phyloP scores from a whole-genome alignment of 208 protist genomes.

The Trypanosoma mega region DNA sequence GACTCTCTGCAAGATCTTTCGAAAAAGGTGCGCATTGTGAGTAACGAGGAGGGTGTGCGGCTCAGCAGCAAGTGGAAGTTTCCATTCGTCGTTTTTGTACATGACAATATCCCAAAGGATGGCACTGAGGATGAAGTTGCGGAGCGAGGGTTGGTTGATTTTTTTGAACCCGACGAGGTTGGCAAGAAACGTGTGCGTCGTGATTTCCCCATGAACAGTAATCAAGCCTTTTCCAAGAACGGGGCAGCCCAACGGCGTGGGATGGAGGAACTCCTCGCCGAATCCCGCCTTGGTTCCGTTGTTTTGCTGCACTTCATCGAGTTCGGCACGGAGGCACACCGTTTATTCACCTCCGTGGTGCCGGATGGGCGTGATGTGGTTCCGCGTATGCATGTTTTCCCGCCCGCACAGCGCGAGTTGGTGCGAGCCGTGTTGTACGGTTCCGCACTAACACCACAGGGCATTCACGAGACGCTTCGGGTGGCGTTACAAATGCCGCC shows the following conservation, averaged over 20 bases:
- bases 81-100: constrained; percentile 36
- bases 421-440: constrained; percentile 36
- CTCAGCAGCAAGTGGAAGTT: constrained; percentile 28
- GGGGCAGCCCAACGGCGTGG: constrained; percentile 46
- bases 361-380: constrained; percentile 21
- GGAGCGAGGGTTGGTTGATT: not conserved
- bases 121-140: constrained; percentile 27
- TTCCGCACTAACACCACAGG: constrained; percentile 33
- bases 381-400: constrained; percentile 59
- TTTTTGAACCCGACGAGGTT: not conserved
- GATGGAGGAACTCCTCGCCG: constrained; percentile 35
- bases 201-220: not conserved
- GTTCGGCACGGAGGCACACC: constrained; percentile 38
- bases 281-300: constrained; percentile 33
- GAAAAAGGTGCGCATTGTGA: constrained; percentile 32
- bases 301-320: constrained; percentile 54
- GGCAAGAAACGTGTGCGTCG: not conserved
- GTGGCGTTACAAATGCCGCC: constrained; percentile 9
- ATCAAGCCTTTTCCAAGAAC: constrained; percentile 12
- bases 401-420: constrained; percentile 12
- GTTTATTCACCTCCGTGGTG: constrained; percentile 42
- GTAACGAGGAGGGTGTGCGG: constrained; percentile 48
- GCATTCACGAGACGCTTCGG: constrained; percentile 31
- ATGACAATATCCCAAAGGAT: constrained; percentile 18
- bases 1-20: not conserved